Conservation (phyloP, 75 land plant genomes). For the Picea glauca region DNA sequence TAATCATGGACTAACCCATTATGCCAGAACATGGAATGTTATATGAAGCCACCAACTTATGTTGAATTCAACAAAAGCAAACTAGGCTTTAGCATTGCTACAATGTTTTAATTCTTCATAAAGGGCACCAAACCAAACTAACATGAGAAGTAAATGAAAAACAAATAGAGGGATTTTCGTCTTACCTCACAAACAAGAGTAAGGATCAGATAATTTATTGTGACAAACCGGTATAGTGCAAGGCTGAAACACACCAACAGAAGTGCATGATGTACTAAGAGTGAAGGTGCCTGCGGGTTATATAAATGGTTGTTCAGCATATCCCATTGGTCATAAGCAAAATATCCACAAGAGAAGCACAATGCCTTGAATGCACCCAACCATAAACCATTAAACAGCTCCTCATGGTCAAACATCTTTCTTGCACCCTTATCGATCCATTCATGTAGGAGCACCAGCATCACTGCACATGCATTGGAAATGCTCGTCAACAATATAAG, state of each 20-base stretch:
- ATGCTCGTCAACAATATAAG: neutral
- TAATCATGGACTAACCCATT: neutral
- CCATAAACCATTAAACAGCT: constrained; percentile 59
- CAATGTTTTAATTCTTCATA: neutral
- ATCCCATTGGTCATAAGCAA: constrained; percentile 96
- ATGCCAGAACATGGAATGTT: neutral
- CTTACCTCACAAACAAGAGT: constrained; percentile 91
- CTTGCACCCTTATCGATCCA: constrained; percentile 33
- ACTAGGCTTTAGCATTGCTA: neutral
- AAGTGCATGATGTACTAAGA: constrained; percentile 79
- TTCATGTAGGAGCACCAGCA: constrained; percentile 41
- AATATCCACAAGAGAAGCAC: constrained; percentile 89
- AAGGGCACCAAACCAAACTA: neutral
- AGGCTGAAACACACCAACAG: constrained; percentile 86
- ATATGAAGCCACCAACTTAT: neutral
- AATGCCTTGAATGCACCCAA: constrained; percentile 61
- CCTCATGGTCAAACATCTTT: constrained; percentile 71
- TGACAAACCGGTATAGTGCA: constrained; percentile 68
- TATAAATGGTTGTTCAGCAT: constrained; percentile 77
- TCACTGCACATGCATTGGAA: constrained; percentile 54
- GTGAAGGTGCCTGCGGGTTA: constrained; percentile 62
- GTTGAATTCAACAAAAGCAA: neutral
- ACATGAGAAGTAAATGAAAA: constrained; percentile 2
- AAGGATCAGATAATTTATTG: constrained; percentile 89
- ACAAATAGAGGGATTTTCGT: neutral